Base-by-base conservation (phyloP, 352 stramenopile species). In the Phytophthora crassamura region DNA sequence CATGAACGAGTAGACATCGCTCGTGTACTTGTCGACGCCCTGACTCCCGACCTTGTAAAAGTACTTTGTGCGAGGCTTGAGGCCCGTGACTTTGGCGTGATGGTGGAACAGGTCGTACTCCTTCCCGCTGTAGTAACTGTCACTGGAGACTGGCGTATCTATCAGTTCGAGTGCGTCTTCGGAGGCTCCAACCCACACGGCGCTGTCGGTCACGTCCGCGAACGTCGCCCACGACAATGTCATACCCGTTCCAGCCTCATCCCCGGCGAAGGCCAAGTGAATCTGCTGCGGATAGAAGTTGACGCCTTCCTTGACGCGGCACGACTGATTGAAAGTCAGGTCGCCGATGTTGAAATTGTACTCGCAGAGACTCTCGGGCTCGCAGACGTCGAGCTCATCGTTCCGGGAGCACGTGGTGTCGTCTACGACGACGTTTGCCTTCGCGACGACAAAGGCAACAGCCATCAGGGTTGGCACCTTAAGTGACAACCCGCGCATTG, bases 201-300 rank as follows among this genome's bases (percentile, higher is more conserved):
- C 54, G 20, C 58, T 77, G 64, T 88, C 77, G 0, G 43, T 41
- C 33, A 87, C 71, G 0, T 70, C 25, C 12, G 75, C 67, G 47
- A 77, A 87, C 3, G 80, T 88, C 5, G 78, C 74, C 82, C 82
- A 90, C 15, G 82, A 90, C 20, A 89, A 48, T 1, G 73, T 80
- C 81, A 90, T 90, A 10, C 45, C 73, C 5, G 81, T 86, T 15
- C 81, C 78, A 2, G 68, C 25, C 11, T 73, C 52, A 5, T 47
- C 60, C 22, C 78, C 80, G 20, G 82, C 74, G 30, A 78, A 91
- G 20, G 82, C 76, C 16, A 89, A 52, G 51, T 88, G 82, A 12
- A 89, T 64, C 51, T 91, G 82, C 62, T 88, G 75, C 20, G 82
- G 81, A 16, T 77, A 60, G 35, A 77, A 80, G 61, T 85, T 85